Conservation (phyloP, 495 filamentous ascomycete genomes). For the Tuber melanosporum region DNA sequence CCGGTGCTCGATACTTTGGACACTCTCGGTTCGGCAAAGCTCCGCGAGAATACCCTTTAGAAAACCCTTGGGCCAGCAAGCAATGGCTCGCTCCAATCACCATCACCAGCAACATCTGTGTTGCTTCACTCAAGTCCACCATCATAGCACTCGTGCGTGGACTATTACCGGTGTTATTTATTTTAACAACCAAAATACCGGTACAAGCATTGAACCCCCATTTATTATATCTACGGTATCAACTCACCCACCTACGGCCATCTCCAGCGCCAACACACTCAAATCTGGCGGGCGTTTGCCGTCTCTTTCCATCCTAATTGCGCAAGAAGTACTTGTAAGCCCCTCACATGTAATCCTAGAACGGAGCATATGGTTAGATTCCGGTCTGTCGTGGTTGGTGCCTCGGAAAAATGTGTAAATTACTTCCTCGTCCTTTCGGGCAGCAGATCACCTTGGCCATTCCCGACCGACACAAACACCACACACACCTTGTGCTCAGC, state of each 20-base stretch:
- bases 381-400: neutral
- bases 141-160: too few species aligned
- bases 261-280: neutral
- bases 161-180: too few species aligned
- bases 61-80: neutral
- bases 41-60: neutral
- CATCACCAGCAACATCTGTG: neutral
- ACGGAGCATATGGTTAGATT: neutral
- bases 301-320: neutral
- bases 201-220: too few species aligned
- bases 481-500: neutral
- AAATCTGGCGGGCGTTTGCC: neutral
- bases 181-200: too few species aligned
- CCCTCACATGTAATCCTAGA: slow-evolving; percentile 1
- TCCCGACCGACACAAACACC: slow-evolving; percentile 5
- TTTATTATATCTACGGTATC: neutral
- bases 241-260: neutral
- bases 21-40: neutral
- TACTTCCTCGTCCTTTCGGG: neutral
- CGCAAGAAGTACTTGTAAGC: slow-evolving; percentile 3
- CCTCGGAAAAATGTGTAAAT: neutral
- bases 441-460: slow-evolving; percentile 1
- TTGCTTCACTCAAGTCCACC: neutral
- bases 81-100: neutral
- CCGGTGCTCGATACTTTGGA: neutral